Conservation (phyloP, 257 asterid genomes). For the Sherardia arvensis region DNA sequence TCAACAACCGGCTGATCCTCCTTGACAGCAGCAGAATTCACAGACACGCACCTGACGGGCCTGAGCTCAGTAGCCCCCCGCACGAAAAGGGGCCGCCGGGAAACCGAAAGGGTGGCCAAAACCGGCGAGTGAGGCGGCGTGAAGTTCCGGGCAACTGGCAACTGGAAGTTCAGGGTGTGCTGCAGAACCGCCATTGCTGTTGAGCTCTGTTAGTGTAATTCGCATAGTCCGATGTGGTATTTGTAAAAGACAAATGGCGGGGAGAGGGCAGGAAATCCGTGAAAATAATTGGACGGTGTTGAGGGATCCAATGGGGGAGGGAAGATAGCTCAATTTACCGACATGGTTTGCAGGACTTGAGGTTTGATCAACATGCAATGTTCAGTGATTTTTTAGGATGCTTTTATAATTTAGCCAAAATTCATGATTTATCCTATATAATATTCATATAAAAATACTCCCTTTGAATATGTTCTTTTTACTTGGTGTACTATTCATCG, state of each 20-base stretch:
- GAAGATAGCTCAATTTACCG: neutral
- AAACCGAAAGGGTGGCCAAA: neutral
- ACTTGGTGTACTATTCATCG: too few species aligned
- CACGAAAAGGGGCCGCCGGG: neutral
- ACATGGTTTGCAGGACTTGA: neutral
- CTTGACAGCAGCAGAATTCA: neutral
- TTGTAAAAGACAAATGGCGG: conserved; percentile 5
- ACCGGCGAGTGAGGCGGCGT: neutral
- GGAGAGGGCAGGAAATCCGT: conserved; percentile 11
- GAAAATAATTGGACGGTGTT: conserved; percentile 3
- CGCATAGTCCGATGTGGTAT: neutral
- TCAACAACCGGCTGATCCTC: neutral
- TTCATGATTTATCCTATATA: too few species aligned
- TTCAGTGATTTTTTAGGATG: neutral
- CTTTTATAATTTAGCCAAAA: neutral
- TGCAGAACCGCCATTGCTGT: conserved; percentile 7
- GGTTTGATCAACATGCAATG: neutral
- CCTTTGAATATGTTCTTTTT: too few species aligned
- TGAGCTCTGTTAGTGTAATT: neutral
- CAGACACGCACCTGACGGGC: neutral
- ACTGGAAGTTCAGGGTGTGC: neutral
- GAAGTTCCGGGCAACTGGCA: neutral
- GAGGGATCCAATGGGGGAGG: conserved; percentile 9
- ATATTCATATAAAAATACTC: too few species aligned
- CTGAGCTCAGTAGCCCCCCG: neutral